A percentile compares a stretch with the other conserved stretches of the same genome.
phyloP scores from a whole-genome alignment of 2,329 filamentous ascomycete genomes.

The Balansia obtecta region DNA sequence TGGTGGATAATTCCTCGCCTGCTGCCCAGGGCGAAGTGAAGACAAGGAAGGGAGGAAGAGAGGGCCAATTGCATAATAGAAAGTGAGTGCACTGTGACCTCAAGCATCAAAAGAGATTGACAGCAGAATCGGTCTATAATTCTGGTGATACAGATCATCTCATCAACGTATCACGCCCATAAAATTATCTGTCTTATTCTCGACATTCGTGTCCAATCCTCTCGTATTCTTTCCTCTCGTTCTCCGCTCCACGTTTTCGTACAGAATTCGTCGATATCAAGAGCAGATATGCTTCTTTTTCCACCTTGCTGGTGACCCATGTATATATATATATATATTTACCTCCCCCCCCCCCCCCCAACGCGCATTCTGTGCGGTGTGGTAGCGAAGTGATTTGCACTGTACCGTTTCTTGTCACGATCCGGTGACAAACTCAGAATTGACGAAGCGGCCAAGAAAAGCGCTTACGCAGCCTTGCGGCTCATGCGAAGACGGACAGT shows the following conservation, averaged over 20 bases:
- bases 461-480: slow-evolving; percentile 12
- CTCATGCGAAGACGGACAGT: slow-evolving; percentile 52
- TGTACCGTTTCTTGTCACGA: not conserved
- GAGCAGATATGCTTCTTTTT: not conserved
- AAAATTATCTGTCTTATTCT: not conserved
- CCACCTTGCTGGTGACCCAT: not conserved
- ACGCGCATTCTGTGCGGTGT: not conserved
- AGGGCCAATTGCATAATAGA: not conserved
- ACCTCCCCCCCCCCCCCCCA: too few relatives aligned
- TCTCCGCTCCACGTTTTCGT: not conserved
- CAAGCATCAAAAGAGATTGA: not conserved
- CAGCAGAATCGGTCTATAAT: not conserved
- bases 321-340: too few relatives aligned
- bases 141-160: not conserved
- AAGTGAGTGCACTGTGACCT: not conserved
- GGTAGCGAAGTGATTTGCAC: not conserved
- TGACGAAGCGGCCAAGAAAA: not conserved
- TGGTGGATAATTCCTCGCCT: slow-evolving; percentile 53
- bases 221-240: not conserved
- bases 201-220: not conserved
- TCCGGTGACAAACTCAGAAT: not conserved
- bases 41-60: not conserved
- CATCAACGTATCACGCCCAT: slow-evolving; percentile 1
- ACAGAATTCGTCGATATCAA: not conserved
- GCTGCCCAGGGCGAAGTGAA: slow-evolving; percentile 4